phyloP scores from a whole-genome alignment of 768 basidiomycete genomes.

The Russula lepida region DNA sequence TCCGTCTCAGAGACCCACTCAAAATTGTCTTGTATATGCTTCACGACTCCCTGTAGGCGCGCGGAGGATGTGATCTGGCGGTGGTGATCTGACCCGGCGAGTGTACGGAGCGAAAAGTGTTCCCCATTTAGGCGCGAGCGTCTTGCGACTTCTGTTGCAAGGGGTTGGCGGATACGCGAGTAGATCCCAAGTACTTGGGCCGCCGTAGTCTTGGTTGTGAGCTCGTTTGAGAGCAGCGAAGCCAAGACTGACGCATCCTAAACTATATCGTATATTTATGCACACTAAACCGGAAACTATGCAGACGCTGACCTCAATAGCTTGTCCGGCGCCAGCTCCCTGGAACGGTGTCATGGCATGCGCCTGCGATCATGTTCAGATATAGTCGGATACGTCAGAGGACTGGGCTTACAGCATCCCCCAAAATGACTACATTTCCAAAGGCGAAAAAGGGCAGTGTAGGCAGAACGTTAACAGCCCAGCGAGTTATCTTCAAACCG shows the following conservation, averaged over 20 bases:
- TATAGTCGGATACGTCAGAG: not conserved
- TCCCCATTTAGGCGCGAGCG: constrained; percentile 26
- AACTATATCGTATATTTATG: not conserved
- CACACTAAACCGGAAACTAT: not conserved
- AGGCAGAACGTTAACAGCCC: constrained; percentile 55
- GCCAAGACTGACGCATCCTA: constrained; percentile 34
- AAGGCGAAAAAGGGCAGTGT: constrained; percentile 44
- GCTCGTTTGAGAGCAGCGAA: constrained; percentile 37
- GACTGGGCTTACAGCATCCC: constrained; percentile 30
- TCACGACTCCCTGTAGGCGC: not conserved
- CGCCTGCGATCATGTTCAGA: constrained; percentile 20
- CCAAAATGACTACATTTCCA: constrained; percentile 43
- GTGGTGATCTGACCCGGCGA: not conserved
- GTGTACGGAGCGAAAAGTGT: constrained; percentile 22
- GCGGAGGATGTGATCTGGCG: not conserved
- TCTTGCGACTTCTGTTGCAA: constrained; percentile 23
- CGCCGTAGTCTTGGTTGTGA: constrained; percentile 21
- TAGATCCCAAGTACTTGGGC: constrained; percentile 26
- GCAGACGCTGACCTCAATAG: constrained; percentile 33
- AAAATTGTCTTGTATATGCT: constrained; percentile 9
- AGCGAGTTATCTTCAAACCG: constrained; percentile 30
- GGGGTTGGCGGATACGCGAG: constrained; percentile 28
- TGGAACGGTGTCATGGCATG: constrained; percentile 37
- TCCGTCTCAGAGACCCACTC: constrained; percentile 13
- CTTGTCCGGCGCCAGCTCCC: constrained; percentile 38